Evolutionary conservation across 2,329 filamentous ascomycete genomes (phyloP), one percentile per base, ranked within the genome.

Genomic region (Cryphonectria parasitica): DNA sequence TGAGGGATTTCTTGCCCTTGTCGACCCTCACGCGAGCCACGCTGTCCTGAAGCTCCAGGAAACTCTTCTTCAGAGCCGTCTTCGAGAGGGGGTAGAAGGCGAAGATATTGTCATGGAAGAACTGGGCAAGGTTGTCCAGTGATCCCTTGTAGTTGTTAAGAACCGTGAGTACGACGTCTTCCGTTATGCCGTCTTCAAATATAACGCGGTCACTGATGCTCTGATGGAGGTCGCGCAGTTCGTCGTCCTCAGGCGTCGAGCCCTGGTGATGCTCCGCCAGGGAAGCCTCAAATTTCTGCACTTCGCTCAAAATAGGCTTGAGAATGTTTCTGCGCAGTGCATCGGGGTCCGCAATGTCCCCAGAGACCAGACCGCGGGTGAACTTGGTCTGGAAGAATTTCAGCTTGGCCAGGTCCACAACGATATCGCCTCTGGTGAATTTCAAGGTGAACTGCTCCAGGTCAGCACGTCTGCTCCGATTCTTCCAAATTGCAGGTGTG

Each of bases 361-460:
- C 71, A 25, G 62, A 66, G 39, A 72, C 66, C 28, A 72, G 54
- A 17, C 65, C 64, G 2, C 66, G 69, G 10, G 60, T 71, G 25
- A 69, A 66, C 25, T 61, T 69, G 22, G 74, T 74, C 60, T 98
- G 93, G 64, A 98, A 87, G 79, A 90, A 93, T 75, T 89, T 87
- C 22, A 98, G 86, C 78, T 98, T 99, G 64, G 90, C 89, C 66
- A 91, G 87, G 28, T 92, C 90, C 25, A 98, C 93, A 19, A 92
- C 91, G 8, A 95, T 93, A 78, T 98, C 95, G 13, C 95, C 95
- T 75, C 92, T 93, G 3, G 94, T 98, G 81, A 98, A 97, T 77
- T 94, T 94, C 74, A 97, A 86, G 62, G 90, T 89, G 78, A 98
- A 95, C 88, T 93, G 71, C 22, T 60, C 5, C 34, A 19, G 36